phyloP scores from a whole-genome alignment of 2,329 filamentous ascomycete genomes.

The Zymoseptoria tritici region DNA sequence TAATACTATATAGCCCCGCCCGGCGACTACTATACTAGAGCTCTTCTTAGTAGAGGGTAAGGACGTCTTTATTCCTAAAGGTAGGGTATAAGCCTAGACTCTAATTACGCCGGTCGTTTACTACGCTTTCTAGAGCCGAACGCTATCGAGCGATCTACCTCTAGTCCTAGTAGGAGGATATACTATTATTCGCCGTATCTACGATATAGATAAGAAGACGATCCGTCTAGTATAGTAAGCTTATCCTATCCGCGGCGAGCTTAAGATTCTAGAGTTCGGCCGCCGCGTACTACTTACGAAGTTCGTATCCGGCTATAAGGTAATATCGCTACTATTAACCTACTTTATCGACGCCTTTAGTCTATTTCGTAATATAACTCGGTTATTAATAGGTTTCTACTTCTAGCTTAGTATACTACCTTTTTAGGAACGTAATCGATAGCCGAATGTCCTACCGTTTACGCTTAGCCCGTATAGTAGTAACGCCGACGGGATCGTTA shows the following conservation, averaged over 20 bases:
- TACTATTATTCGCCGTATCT: neutral
- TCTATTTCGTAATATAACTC: neutral
- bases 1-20: neutral
- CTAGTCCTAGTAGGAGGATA: neutral
- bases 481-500: too few relatives aligned
- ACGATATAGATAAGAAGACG: neutral
- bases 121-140: neutral
- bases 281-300: neutral
- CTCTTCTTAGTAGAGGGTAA: neutral
- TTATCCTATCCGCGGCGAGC: neutral
- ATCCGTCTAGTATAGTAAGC: neutral
- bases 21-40: too few relatives aligned
- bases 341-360: slow-evolving; percentile 1
- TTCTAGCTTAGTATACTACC: neutral
- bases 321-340: neutral
- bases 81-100: neutral
- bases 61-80: neutral
- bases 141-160: neutral
- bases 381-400: slow-evolving; percentile 1
- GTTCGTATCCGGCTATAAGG: neutral
- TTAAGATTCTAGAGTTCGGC: slow-evolving; percentile 1
- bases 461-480: too few relatives aligned
- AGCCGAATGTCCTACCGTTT: too few relatives aligned
- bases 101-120: neutral
- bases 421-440: neutral